Base-by-base conservation (phyloP, 2,329 filamentous ascomycete species). In the Colletotrichum nymphaeae region DNA sequence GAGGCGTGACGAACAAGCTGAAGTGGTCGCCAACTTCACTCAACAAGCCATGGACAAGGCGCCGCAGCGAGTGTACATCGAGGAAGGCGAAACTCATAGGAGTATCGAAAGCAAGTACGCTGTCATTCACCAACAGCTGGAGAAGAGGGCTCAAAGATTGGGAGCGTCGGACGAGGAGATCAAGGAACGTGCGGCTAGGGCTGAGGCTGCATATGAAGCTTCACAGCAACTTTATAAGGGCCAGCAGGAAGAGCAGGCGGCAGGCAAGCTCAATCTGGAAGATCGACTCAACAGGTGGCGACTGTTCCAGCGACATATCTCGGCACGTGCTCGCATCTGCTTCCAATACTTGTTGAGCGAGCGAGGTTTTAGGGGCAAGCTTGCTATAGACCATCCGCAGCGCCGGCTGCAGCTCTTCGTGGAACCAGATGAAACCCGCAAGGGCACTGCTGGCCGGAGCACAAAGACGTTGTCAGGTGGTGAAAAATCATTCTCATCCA, bases 401-500 rank as follows among this genome's bases (percentile, higher is more conserved):
- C 93, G 93, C 77, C 87, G 89, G 69, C 89, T 99, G 49, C 92
- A 95, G 75, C 89, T 99, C 72, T 89, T 93, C 75, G 93, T 96
- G 74, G 90, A 93, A 80, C 91, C 91, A 0, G 91, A 93, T 74
- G 87, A 91, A 79, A 97, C 93, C 26, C 92, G 89, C 76, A 90
- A 88, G 77, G 92, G 89, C 74, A 90, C 89, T 26, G 87, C 89
- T 4, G 95, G 95, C 2, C 91, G 96, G 63, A 93, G 94, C 78
- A 96, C 97, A 28, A 97, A 95, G 84, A 98, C 96, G 0, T 87
- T 99, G 1, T 98, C 95, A 9, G 97, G 97, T 66, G 97, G 97
- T 35, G 97, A 99, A 81, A 99, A 99, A 82, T 98, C 96, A 0
- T 99, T 98, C 82, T 97, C 95, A 4, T 98, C 96, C 4, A 97